Percentiles rank a stretch among this genome's conserved stretches.
These are phyloP conservation scores for Cutaneotrichosporon curvatum DNA, from an alignment of 1,284 basidiomycete genomes.

Conservation along the genomic window DNA sequence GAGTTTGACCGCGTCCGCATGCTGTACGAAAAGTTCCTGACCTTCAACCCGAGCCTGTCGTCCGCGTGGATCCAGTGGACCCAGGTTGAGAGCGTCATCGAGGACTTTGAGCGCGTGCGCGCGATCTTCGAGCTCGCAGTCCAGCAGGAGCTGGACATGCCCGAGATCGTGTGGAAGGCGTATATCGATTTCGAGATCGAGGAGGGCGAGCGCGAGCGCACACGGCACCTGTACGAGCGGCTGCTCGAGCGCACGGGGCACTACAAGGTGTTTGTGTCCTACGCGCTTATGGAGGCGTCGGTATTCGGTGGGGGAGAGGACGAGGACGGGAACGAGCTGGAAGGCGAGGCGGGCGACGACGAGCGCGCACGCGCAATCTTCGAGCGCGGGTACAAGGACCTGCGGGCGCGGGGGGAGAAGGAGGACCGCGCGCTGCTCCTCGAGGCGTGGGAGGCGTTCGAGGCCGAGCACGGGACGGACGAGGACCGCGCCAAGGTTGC, in stretches of 20 bases:
- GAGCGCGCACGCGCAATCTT: constrained; percentile 68
- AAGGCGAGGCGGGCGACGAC: constrained; percentile 63
- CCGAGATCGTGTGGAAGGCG: constrained; percentile 89
- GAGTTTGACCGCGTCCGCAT: constrained; percentile 92
- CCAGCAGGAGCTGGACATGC: constrained; percentile 94
- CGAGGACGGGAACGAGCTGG: constrained; percentile 62
- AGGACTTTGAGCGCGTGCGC: constrained; percentile 84
- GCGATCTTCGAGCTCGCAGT: constrained; percentile 94
- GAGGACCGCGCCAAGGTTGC: constrained; percentile 70
- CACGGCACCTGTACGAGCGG: constrained; percentile 82
- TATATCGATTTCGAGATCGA: constrained; percentile 86
- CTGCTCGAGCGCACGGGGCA: constrained; percentile 81
- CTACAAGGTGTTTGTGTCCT: constrained; percentile 63
- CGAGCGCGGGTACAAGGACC: constrained; percentile 74
- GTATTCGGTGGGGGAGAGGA: constrained; percentile 56
- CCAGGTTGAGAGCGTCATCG: constrained; percentile 85
- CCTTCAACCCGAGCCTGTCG: constrained; percentile 76
- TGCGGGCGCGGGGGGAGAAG: constrained; percentile 72
- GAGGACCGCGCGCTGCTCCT: constrained; percentile 84
- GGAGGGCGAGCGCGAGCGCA: constrained; percentile 81
- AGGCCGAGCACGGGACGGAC: constrained; percentile 65
- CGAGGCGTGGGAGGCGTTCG: constrained; percentile 89
- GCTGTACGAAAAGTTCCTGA: constrained; percentile 90
- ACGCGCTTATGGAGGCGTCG: constrained; percentile 47
- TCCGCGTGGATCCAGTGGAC: constrained; percentile 96